Base-by-base conservation (phyloP, 768 basidiomycete genomes). In the Coprinellus micaceus region DNA sequence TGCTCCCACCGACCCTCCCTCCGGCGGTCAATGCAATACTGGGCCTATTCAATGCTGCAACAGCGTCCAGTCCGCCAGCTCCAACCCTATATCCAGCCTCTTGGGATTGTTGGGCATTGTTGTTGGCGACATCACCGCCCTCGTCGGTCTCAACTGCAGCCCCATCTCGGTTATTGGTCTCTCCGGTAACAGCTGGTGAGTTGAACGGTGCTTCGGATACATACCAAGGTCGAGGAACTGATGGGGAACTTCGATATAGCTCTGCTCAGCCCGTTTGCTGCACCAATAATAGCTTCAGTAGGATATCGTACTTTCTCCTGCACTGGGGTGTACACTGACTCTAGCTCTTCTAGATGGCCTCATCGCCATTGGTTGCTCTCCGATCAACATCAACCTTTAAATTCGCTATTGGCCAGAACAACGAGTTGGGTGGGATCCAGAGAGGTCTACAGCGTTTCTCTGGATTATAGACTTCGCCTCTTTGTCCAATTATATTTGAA, bases 311-410 rank as follows among this genome's bases (percentile, higher is more conserved):
- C n/a, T n/a, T n/a, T n/a, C n/a, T n/a, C n/a, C n/a, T n/a, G n/a
- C n/a, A n/a, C n/a, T n/a, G n/a, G n/a, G n/a, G n/a, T n/a, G n/a
- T n/a, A n/a, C n/a, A n/a, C n/a, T n/a, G n/a, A n/a, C n/a, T n/a
- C n/a, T n/a, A n/a, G n/a, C n/a, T n/a, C n/a, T n/a, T n/a, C n/a
- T n/a, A 58, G 65, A 66, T 39, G 74, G 74, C 25, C 39, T 74
- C 54, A 63, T 76, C 37, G 63, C 67, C 39, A 64, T 76, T 58
- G 74, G 72, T 39, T 75, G 76, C 64, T 61, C 61, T 24, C 70
- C 73, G 45, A 65, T 75, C 63, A 74, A 70, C 64, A 29, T 73
- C 57, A 66, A 66, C 58, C 67, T 69, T 51, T 69, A 58, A 67
- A n/a, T n/a, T n/a, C n/a, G n/a, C n/a, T n/a, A n/a, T n/a, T n/a